Evolutionary conservation across 2,329 filamentous ascomycete species (phyloP).

Genomic region (Fusarium nematophilum): DNA sequence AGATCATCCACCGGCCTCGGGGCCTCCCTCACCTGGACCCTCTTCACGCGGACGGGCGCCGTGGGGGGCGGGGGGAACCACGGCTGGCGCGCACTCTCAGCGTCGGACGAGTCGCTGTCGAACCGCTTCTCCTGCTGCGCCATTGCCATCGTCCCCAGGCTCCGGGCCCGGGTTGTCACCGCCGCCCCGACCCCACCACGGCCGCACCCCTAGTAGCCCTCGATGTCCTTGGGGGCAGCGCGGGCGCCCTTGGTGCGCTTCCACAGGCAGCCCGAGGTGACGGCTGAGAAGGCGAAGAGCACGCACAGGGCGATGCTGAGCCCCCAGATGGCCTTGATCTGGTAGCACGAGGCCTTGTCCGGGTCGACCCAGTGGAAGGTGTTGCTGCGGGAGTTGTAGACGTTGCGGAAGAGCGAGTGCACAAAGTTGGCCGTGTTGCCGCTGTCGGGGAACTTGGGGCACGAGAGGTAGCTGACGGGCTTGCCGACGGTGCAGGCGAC

Average conservation of each 20-base stretch:
- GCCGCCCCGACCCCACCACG: conserved; percentile 50
- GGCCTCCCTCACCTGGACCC: conserved; percentile 31
- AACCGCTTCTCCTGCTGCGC: conserved; percentile 46
- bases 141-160: conserved; percentile 54
- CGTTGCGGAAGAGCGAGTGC: conserved; percentile 56
- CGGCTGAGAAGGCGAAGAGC: conserved; percentile 72
- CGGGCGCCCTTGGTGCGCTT: conserved; percentile 62
- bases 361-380: conserved; percentile 61
- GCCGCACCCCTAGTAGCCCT: conserved; percentile 61
- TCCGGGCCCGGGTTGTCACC: conserved; percentile 42
- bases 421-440: conserved; percentile 59
- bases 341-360: conserved; percentile 75
- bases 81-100: conserved; percentile 43
- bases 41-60: conserved; percentile 46
- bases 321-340: conserved; percentile 91
- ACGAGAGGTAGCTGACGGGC: conserved; percentile 82
- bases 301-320: conserved; percentile 82
- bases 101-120: conserved; percentile 48
- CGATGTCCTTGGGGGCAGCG: conserved; percentile 59
- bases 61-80: conserved; percentile 52
- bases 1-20: conserved; percentile 45
- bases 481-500: conserved; percentile 82
- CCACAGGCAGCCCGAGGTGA: conserved; percentile 71
- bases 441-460: conserved; percentile 62
- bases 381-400: conserved; percentile 48